phyloP scores from a whole-genome alignment of 192 early-diverging fungal genomes.

The Funneliformis mosseae region DNA sequence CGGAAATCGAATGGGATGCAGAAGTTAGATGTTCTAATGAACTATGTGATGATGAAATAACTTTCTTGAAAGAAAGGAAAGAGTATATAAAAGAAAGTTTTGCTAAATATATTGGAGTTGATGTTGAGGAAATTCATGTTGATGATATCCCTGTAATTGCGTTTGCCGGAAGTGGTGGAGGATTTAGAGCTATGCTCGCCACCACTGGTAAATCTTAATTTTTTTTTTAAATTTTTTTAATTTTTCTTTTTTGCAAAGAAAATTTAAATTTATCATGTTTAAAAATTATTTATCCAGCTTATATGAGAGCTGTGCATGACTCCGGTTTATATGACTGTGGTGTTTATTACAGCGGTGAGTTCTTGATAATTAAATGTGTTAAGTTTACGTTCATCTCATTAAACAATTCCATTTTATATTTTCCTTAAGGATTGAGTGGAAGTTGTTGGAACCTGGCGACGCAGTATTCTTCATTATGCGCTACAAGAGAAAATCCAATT shows the following conservation, averaged over 20 bases:
- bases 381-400: slow-evolving; percentile 30
- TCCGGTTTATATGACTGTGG: slow-evolving; percentile 68
- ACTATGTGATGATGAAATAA: slow-evolving; percentile 50
- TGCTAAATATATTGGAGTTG: slow-evolving; percentile 75
- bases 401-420: slow-evolving; percentile 28
- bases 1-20: slow-evolving; percentile 49
- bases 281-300: slow-evolving; percentile 43
- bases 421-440: slow-evolving; percentile 53
- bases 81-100: slow-evolving; percentile 61
- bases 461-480: neutral
- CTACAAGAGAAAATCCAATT: slow-evolving; percentile 6
- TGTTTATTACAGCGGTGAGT: slow-evolving; percentile 71
- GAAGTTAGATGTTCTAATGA: slow-evolving; percentile 44
- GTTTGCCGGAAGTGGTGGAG: slow-evolving; percentile 78
- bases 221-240: neutral
- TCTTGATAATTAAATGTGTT: slow-evolving; percentile 39
- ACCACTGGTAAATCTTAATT: slow-evolving; percentile 44
- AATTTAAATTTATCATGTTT: neutral
- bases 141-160: slow-evolving; percentile 74
- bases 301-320: slow-evolving; percentile 65
- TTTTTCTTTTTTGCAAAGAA: neutral
- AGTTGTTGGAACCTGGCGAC: slow-evolving; percentile 64
- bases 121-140: slow-evolving; percentile 60
- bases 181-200: slow-evolving; percentile 82
- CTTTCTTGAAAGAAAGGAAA: slow-evolving; percentile 50